phyloP scores from a whole-genome alignment of 768 basidiomycete genomes.

The Tricholoma saponaceum region DNA sequence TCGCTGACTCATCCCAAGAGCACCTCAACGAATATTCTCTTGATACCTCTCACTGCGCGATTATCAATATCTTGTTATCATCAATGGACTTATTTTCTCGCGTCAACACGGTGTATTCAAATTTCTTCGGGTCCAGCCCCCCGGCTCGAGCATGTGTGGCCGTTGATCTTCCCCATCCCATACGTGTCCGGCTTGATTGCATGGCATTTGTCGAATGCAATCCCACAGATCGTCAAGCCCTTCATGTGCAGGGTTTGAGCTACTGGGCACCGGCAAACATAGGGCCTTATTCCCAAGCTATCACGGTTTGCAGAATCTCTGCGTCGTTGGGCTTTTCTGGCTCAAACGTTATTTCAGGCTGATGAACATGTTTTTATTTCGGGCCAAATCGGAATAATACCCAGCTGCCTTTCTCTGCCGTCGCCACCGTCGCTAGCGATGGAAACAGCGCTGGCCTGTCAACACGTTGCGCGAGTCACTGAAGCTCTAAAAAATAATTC shows the following conservation, averaged over 20 bases:
- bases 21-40: slow-evolving; percentile 46
- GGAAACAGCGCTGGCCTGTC: slow-evolving; percentile 73
- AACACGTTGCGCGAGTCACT: slow-evolving; percentile 73
- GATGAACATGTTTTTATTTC: slow-evolving; percentile 82
- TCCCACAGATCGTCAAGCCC: slow-evolving; percentile 52
- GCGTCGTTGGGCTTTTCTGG: neutral
- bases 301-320: slow-evolving; percentile 51
- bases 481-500: slow-evolving; percentile 51
- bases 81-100: slow-evolving; percentile 76
- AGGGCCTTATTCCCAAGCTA: slow-evolving; percentile 95
- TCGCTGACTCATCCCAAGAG: slow-evolving; percentile 32
- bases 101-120: slow-evolving; percentile 75
- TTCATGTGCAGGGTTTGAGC: slow-evolving; percentile 94
- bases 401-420: slow-evolving; percentile 67
- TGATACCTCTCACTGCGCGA: slow-evolving; percentile 55
- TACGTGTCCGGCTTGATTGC: slow-evolving; percentile 70
- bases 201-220: slow-evolving; percentile 56
- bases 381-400: slow-evolving; percentile 92
- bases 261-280: slow-evolving; percentile 99
- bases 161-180: slow-evolving; percentile 56
- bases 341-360: slow-evolving; percentile 40
- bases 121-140: slow-evolving; percentile 86
- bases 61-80: slow-evolving; percentile 80
- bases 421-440: slow-evolving; percentile 47
- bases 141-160: slow-evolving; percentile 95